phyloP scores from a whole-genome alignment of 345 rosid species.

The Aquilaria yunnanensis region DNA sequence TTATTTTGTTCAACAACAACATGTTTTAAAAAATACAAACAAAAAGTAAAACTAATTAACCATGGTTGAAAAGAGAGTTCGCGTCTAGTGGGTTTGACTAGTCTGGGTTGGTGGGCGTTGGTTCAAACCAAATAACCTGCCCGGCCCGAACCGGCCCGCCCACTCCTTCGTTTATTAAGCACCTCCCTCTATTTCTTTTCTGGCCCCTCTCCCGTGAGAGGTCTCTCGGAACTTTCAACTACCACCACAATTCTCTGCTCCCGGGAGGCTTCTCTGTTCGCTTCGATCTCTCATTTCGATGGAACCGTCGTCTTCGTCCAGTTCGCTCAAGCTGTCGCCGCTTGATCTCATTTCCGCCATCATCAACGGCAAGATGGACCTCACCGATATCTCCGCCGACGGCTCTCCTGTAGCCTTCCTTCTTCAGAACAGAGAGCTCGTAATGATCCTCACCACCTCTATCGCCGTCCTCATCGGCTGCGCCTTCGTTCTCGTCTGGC shows the following conservation, averaged over 20 bases:
- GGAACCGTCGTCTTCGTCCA: constrained; percentile 26
- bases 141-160: too few relatives aligned
- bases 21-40: too few relatives aligned
- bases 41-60: constrained; percentile 10
- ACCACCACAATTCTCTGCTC: constrained; percentile 20
- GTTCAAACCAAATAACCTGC: constrained; percentile 11
- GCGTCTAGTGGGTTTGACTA: constrained; percentile 37
- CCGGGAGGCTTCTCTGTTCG: neutral
- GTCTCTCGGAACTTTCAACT: constrained; percentile 32
- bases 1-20: too few relatives aligned
- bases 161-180: neutral
- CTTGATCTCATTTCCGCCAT: constrained; percentile 81
- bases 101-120: constrained; percentile 71
- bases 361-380: constrained; percentile 68
- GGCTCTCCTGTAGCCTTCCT: constrained; percentile 39
- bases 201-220: constrained; percentile 10
- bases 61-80: constrained; percentile 34
- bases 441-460: constrained; percentile 74
- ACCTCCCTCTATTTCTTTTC: neutral
- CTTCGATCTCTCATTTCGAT: neutral
- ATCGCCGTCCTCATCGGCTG: constrained; percentile 87
- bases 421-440: constrained; percentile 68
- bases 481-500: constrained; percentile 65
- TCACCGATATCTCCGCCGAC: constrained; percentile 50
- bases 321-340: constrained; percentile 46